Evolutionary conservation across 2,329 filamentous ascomycete genomes (phyloP).

Genomic region (Rutstroemia sp.): DNA sequence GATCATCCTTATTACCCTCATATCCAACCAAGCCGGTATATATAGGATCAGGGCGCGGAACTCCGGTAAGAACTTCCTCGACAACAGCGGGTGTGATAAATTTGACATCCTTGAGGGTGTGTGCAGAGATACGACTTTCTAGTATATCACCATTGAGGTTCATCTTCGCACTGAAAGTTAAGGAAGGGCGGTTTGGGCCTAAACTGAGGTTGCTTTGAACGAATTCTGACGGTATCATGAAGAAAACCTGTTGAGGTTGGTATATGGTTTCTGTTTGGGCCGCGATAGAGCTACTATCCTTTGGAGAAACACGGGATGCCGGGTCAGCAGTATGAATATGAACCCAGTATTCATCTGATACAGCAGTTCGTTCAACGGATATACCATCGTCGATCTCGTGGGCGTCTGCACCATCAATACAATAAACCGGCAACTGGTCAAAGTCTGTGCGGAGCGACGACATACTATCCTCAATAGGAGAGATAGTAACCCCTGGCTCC

Average conservation of each 20-base stretch:
- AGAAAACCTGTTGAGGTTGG: conserved; percentile 47
- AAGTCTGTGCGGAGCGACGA: conserved; percentile 49
- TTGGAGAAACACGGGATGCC: conserved; percentile 57
- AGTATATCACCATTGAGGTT: conserved; percentile 45
- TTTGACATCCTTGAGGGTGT: conserved; percentile 45
- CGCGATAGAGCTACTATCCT: conserved; percentile 53
- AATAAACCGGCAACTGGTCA: conserved; percentile 55
- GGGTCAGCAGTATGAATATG: conserved; percentile 76
- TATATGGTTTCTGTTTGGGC: conserved; percentile 54
- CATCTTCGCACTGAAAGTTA: conserved; percentile 57
- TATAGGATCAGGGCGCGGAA: background rate
- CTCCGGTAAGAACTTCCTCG: conserved; percentile 27
- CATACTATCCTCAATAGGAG: conserved; percentile 39
- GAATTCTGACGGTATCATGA: conserved; percentile 49
- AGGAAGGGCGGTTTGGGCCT: conserved; percentile 40
- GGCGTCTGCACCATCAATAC: conserved; percentile 61
- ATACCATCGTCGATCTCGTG: conserved; percentile 73
- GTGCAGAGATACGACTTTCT: conserved; percentile 47
- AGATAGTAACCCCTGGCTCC: conserved; percentile 27
- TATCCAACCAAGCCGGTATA: too few relatives aligned
- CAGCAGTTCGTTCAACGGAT: conserved; percentile 55
- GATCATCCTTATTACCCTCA: too few relatives aligned
- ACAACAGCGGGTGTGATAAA: conserved; percentile 49
- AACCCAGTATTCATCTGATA: conserved; percentile 57
- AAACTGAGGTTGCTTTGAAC: conserved; percentile 49